Base-by-base conservation (phyloP, 2,329 filamentous ascomycete genomes). In the Chaetomium globosum region DNA sequence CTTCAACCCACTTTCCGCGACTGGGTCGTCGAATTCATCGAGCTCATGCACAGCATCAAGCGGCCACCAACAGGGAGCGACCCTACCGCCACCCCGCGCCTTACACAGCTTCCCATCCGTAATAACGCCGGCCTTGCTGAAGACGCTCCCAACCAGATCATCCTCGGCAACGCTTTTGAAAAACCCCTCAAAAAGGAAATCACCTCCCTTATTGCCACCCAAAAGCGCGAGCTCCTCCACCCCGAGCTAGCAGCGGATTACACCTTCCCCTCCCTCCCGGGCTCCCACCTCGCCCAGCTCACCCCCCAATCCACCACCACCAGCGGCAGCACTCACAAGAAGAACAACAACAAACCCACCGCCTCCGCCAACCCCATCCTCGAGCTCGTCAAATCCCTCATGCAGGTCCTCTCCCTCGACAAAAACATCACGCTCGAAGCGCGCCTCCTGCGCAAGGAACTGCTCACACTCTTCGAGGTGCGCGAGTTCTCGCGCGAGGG, bases 21-120 rank as follows among this genome's bases (percentile, higher is more conserved):
- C 71, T 97, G 93, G 92, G 87, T 97, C 3, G 87, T 97, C 16
- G 92, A 97, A 75, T 99, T 97, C 77, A 91, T 99, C 70, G 88
- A 97, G 70, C 83, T 97, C 62, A 97, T 99, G 93, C 93, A 97
- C 73, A 80, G 82, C 13, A 83, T 93, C 67, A 99, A 98, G 77
- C 86, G 88, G 6, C 89, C 90, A 0, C 77, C 78, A 1, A 80
- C 80, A 30, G 81, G 80, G n/a, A 76, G 70, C 21, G 80, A 83
- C 60, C 78, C 79, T 2, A 79, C 80, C 65, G 80, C 79, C 16
- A 88, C 82, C 31, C 84, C 81, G 54, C 84, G 82, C 23, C 79
- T 83, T 64, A 90, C 81, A 2, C 88, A 85, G 72, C 78, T 89
- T 53, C 83, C 84, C 55, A 76, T 82, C 5, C 89, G 90, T 69